These are phyloP conservation scores for Pseudozyma tsukubaensis DNA, from an alignment of 1,284 basidiomycete species.

Conservation along the genomic window DNA sequence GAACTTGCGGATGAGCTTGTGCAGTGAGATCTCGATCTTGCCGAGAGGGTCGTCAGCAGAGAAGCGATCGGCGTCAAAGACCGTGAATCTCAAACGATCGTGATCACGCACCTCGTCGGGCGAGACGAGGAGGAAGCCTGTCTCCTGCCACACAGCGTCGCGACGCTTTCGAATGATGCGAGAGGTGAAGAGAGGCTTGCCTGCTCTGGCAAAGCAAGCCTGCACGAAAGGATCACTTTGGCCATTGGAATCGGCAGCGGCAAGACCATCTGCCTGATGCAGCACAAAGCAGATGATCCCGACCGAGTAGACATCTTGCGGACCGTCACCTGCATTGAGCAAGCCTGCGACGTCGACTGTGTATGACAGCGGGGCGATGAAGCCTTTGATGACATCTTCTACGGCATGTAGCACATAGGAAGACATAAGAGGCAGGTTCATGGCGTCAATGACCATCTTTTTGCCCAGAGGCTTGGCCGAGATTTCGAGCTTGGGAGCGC, in stretches of 20 bases:
- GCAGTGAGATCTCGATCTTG: slow-evolving; percentile 58
- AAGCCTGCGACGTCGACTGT: slow-evolving; percentile 60
- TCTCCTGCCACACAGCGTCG: slow-evolving; percentile 63
- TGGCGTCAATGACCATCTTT: slow-evolving; percentile 65
- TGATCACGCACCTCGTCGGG: slow-evolving; percentile 62
- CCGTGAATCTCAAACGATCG: slow-evolving; percentile 55
- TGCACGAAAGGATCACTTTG: slow-evolving; percentile 62
- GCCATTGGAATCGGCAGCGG: slow-evolving; percentile 61
- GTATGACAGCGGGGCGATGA: slow-evolving; percentile 61
- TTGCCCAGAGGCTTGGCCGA: slow-evolving; percentile 62
- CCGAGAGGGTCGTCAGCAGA: slow-evolving; percentile 65
- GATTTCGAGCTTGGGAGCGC: slow-evolving; percentile 60
- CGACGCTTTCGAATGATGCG: slow-evolving; percentile 51
- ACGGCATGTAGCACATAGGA: slow-evolving; percentile 58
- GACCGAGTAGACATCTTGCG: slow-evolving; percentile 55
- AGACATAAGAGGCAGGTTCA: slow-evolving; percentile 64
- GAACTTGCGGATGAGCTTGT: slow-evolving; percentile 50
- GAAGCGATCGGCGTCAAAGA: slow-evolving; percentile 65
- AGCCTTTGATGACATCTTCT: slow-evolving; percentile 60
- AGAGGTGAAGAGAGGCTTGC: slow-evolving; percentile 59
- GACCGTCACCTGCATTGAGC: slow-evolving; percentile 58
- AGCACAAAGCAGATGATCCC: slow-evolving; percentile 60
- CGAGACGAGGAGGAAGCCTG: slow-evolving; percentile 52
- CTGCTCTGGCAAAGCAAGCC: slow-evolving; percentile 55
- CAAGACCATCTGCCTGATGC: slow-evolving; percentile 56